Percentiles rank a stretch among this genome's conserved stretches.
Conservation (phyloP, 331 rosid genomes). For the Quercus lobata region DNA sequence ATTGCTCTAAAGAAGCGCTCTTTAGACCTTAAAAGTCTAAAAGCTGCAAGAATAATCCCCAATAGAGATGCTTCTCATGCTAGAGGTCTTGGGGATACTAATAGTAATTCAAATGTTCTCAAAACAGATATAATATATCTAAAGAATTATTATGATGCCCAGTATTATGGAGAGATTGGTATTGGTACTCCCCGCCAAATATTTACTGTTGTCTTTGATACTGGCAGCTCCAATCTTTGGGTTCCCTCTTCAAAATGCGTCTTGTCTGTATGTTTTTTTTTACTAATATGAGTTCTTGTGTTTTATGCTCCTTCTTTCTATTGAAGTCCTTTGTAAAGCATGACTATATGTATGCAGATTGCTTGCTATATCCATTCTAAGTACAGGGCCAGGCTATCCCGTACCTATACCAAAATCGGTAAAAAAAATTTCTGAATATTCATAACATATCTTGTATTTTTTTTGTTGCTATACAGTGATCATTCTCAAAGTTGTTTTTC, state of each 20-base stretch:
- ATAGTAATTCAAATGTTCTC: neutral
- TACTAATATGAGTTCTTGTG: neutral
- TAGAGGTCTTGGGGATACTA: neutral
- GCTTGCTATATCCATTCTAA: conserved; percentile 74
- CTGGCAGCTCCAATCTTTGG: conserved; percentile 84
- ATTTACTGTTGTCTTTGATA: conserved; percentile 71
- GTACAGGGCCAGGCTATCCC: conserved; percentile 54
- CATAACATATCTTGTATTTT: neutral
- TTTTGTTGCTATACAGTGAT: neutral
- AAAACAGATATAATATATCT: conserved; percentile 35
- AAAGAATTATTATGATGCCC: conserved; percentile 64
- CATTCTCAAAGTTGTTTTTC: neutral
- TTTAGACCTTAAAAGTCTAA: conserved; percentile 37
- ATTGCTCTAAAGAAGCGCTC: conserved; percentile 48
- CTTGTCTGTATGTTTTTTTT: conserved; percentile 51
- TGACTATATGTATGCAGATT: conserved; percentile 56
- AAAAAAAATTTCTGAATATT: neutral
- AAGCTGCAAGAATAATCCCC: conserved; percentile 49
- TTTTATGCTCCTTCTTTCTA: neutral
- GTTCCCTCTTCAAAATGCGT: conserved; percentile 75
- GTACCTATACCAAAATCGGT: conserved; percentile 40
- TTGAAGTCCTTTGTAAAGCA: conserved; percentile 4
- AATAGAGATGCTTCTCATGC: conserved; percentile 2
- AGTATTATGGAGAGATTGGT: conserved; percentile 68
- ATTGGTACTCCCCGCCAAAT: conserved; percentile 70